A percentile compares a stretch with the other conserved stretches of the same genome.
Evolutionary conservation across 2,329 filamentous ascomycete species (phyloP).

Genomic region (Blastomyces gilchristii): DNA sequence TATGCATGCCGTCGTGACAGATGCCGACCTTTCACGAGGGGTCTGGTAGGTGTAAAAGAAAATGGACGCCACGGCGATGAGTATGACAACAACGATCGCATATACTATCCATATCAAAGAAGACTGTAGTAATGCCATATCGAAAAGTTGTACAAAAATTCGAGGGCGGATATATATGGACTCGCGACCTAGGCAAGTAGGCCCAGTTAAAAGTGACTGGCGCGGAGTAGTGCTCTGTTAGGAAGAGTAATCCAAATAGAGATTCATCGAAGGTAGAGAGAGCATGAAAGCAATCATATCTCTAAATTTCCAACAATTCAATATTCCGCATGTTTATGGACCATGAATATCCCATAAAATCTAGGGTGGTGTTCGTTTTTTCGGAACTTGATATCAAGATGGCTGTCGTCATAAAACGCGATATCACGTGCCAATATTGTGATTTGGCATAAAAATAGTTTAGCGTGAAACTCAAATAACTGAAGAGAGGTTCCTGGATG

Average conservation of each 20-base stretch:
- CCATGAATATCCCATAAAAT: not conserved
- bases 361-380: not conserved
- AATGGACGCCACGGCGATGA: constrained; percentile 65
- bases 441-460: not conserved
- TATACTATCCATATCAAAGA: constrained; percentile 94
- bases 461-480: not conserved
- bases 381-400: not conserved
- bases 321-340: not conserved
- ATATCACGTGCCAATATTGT: not conserved
- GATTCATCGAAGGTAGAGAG: not conserved
- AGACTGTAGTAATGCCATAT: constrained; percentile 65
- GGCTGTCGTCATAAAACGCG: not conserved
- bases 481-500: not conserved
- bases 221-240: not conserved
- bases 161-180: not conserved
- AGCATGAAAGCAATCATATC: not conserved
- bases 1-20: constrained; percentile 75
- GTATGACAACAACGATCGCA: constrained; percentile 65
- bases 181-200: not conserved
- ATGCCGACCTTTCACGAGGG: constrained; percentile 70
- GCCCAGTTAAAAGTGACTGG: not conserved
- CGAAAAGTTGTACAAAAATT: not conserved
- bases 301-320: not conserved
- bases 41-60: constrained; percentile 90
- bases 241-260: not conserved